These are phyloP conservation scores for Petrea volubilis DNA, from an alignment of 257 asterid species.

Conservation along the genomic window DNA sequence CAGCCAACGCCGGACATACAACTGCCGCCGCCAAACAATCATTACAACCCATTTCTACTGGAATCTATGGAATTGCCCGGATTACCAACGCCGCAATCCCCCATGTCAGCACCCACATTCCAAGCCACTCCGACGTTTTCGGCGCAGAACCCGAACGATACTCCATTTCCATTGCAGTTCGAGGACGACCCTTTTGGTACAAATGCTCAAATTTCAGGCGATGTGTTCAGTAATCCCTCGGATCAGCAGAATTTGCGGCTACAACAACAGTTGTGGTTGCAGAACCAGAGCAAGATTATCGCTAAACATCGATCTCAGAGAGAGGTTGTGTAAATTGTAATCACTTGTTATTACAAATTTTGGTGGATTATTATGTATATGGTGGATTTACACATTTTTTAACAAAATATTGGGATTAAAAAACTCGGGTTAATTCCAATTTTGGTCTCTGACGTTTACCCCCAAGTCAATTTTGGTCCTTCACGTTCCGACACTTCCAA, in stretches of 20 bases:
- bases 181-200: conserved; percentile 60
- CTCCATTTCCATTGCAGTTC: neutral
- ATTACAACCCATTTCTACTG: conserved; percentile 69
- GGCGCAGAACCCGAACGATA: conserved; percentile 28
- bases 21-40: conserved; percentile 15
- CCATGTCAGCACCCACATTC: conserved; percentile 30
- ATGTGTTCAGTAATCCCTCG: conserved; percentile 24
- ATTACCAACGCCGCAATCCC: conserved; percentile 2
- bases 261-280: conserved; percentile 71
- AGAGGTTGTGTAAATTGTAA: conserved; percentile 8
- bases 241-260: conserved; percentile 45
- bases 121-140: conserved; percentile 57
- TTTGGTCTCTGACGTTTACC: too few relatives aligned
- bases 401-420: too few relatives aligned
- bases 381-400: too few relatives aligned
- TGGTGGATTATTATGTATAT: too few relatives aligned
- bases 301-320: conserved; percentile 43
- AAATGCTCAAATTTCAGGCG: conserved; percentile 27
- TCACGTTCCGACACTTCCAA: too few relatives aligned
- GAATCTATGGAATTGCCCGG: conserved; percentile 28
- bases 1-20: conserved; percentile 13
- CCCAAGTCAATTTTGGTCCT: too few relatives aligned
- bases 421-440: too few relatives aligned
- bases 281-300: conserved; percentile 71
- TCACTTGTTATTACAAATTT: too few relatives aligned